Percentiles rank a stretch among this genome's conserved stretches.
Evolutionary conservation across 495 filamentous ascomycete genomes (phyloP).

Genomic region (Ascodesmis nigricans): DNA sequence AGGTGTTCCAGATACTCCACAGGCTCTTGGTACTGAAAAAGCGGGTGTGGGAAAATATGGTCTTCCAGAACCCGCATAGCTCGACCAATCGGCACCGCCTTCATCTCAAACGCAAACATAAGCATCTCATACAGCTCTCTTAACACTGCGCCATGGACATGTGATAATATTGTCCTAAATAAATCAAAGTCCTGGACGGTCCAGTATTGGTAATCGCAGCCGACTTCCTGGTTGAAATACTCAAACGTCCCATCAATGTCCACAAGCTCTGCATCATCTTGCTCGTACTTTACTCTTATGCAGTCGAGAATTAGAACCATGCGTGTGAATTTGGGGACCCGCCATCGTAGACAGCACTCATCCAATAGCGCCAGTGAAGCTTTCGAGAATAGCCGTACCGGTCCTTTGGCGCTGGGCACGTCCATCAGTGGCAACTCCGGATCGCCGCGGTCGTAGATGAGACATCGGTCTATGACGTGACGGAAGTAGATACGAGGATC

Average conservation of each 20-base stretch:
- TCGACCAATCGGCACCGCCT: conserved; percentile 52
- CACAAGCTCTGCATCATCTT: conserved; percentile 60
- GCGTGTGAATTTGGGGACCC: conserved; percentile 63
- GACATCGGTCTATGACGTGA: conserved; percentile 34
- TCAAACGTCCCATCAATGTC: conserved; percentile 67
- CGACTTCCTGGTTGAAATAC: conserved; percentile 41
- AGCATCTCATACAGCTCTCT: conserved; percentile 72
- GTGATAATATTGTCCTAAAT: conserved; percentile 51
- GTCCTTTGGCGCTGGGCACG: conserved; percentile 28
- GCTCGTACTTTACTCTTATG: conserved; percentile 58
- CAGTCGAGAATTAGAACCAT: conserved; percentile 71
- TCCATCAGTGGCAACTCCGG: conserved; percentile 30
- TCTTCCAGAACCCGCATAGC: conserved; percentile 64
- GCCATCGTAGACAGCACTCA: conserved; percentile 74
- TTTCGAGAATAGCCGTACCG: conserved; percentile 52
- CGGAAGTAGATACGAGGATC: conserved; percentile 67
- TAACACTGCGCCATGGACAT: conserved; percentile 59
- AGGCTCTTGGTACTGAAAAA: conserved; percentile 49
- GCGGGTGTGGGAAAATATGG: conserved; percentile 58
- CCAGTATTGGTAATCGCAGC: conserved; percentile 45
- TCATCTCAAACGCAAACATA: conserved; percentile 72
- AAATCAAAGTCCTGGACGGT: conserved; percentile 53
- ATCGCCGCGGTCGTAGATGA: conserved; percentile 35
- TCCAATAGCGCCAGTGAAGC: conserved; percentile 62
- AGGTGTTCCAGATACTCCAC: conserved; percentile 47